Conservation (phyloP, 345 rosid genomes). For the Laguncularia racemosa region DNA sequence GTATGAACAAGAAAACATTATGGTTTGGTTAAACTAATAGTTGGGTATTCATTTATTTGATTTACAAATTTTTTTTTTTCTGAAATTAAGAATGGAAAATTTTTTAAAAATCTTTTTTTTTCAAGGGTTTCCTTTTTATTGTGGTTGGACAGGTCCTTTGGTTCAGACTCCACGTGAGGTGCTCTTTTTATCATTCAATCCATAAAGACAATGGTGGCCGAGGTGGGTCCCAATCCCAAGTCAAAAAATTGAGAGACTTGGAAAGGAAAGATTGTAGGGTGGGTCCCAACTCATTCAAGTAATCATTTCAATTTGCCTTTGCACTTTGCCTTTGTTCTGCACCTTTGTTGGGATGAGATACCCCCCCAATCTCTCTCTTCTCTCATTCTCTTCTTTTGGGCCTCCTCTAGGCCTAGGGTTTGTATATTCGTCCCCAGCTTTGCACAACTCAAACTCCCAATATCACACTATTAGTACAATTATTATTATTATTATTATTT, state of each 20-base stretch:
- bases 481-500: too few relatives aligned
- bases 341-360: conserved; percentile 46
- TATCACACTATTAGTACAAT: too few relatives aligned
- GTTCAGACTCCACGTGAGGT: conserved; percentile 99
- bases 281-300: conserved; percentile 65
- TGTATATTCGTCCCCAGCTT: too few relatives aligned
- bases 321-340: conserved; percentile 39
- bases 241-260: conserved; percentile 26
- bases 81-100: neutral
- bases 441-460: too few relatives aligned
- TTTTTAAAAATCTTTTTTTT: neutral
- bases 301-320: conserved; percentile 64
- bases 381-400: neutral
- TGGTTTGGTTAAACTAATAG: too few relatives aligned
- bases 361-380: conserved; percentile 8
- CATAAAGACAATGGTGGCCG: conserved; percentile 92
- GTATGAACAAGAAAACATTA: too few relatives aligned
- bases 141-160: conserved; percentile 51
- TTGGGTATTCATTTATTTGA: too few relatives aligned
- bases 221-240: conserved; percentile 61
- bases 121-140: conserved; percentile 20
- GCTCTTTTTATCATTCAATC: conserved; percentile 97
- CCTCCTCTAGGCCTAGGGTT: too few relatives aligned
- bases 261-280: conserved; percentile 30
- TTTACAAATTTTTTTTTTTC: neutral